phyloP scores from a whole-genome alignment of 306 rosid species.

The Amphicarpaea edgeworthii region DNA sequence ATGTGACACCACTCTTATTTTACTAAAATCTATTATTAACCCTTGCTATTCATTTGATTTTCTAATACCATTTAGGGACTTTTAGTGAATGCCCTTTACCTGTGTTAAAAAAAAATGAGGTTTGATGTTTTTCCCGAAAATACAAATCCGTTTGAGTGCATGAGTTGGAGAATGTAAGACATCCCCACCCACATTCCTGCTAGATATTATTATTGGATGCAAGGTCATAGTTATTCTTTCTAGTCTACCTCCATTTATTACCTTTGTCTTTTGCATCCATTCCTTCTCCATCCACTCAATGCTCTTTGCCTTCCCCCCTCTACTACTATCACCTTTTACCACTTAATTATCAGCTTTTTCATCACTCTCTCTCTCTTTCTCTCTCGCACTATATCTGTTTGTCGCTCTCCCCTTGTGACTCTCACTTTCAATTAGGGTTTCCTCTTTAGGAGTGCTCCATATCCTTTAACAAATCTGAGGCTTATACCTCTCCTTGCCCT shows the following conservation, averaged over 20 bases:
- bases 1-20: conserved; percentile 13
- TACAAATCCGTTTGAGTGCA: conserved; percentile 43
- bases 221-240: conserved; percentile 84
- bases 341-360: conserved; percentile 57
- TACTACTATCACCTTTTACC: conserved; percentile 57
- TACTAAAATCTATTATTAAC: not conserved
- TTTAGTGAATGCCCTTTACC: conserved; percentile 14
- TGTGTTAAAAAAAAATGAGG: conserved; percentile 20
- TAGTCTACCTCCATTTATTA: conserved; percentile 91
- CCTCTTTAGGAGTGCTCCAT: conserved; percentile 51
- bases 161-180: conserved; percentile 65
- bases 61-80: not conserved
- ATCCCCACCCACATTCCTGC: conserved; percentile 62
- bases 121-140: conserved; percentile 25
- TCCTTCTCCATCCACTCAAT: conserved; percentile 92
- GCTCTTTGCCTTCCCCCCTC: conserved; percentile 56
- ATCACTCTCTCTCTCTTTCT: conserved; percentile 26
- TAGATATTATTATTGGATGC: conserved; percentile 83
- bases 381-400: conserved; percentile 26
- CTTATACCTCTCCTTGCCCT: conserved; percentile 55
- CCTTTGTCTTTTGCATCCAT: conserved; percentile 94
- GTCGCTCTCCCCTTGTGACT: conserved; percentile 36
- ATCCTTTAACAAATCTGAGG: conserved; percentile 50
- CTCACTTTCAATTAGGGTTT: conserved; percentile 66
- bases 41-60: not conserved